These are phyloP conservation scores for Ceratocystis colombiana DNA, from an alignment of 2,329 filamentous ascomycete species.

Conservation along the genomic window DNA sequence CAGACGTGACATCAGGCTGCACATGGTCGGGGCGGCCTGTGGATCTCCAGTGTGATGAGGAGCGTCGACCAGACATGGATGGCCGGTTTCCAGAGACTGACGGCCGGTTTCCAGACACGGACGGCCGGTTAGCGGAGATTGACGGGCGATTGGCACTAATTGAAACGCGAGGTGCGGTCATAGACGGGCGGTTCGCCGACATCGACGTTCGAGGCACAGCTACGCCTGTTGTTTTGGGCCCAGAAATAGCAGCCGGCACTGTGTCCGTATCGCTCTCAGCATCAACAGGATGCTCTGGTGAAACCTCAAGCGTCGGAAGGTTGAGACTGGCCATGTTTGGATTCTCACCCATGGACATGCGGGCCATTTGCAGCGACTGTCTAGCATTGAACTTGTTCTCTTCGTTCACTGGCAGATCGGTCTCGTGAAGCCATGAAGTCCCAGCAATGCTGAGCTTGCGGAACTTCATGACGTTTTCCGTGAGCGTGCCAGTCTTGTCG, in stretches of 20 bases:
- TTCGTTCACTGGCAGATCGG: constrained; percentile 44
- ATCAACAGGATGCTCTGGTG: constrained; percentile 30
- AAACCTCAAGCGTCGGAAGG: constrained; percentile 29
- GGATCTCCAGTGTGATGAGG: constrained; percentile 43
- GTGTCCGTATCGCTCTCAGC: constrained; percentile 28
- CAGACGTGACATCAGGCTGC: constrained; percentile 53
- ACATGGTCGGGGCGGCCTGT: constrained; percentile 40
- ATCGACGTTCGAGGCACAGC: constrained; percentile 19
- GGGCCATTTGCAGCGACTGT: constrained; percentile 22
- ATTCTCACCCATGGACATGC: constrained; percentile 22
- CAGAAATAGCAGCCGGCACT: constrained; percentile 27
- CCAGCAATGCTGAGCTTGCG: constrained; percentile 84
- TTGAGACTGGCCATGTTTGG: constrained; percentile 3
- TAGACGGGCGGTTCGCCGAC: constrained; percentile 26
- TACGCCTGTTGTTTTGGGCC: background rate
- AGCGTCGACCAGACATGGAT: constrained; percentile 34
- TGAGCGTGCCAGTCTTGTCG: constrained; percentile 89
- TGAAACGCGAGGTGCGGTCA: constrained; percentile 28
- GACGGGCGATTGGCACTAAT: constrained; percentile 25
- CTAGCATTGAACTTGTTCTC: constrained; percentile 24
- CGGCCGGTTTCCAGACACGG: constrained; percentile 31
- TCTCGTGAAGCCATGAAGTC: constrained; percentile 77
- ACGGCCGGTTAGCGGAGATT: constrained; percentile 26
- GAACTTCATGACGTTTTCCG: constrained; percentile 92
- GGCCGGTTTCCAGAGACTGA: constrained; percentile 30